These are phyloP conservation scores for Termitomyces eurrhizus DNA, from an alignment of 768 basidiomycete genomes.

Conservation along the genomic window DNA sequence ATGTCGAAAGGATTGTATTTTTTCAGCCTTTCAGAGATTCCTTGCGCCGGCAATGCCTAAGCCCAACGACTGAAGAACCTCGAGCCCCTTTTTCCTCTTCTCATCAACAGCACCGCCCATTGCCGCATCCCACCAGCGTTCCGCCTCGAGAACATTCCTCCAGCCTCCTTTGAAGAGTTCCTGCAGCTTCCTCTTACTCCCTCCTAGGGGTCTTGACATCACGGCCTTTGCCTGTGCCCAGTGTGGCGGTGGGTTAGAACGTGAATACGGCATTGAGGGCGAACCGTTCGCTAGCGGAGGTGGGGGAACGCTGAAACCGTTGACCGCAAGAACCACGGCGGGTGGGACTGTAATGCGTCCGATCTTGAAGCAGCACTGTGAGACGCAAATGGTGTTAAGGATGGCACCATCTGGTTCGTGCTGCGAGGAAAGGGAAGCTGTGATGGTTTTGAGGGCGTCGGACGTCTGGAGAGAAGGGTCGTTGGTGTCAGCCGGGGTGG, in stretches of 20 bases:
- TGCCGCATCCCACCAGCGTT: slow-evolving; percentile 69
- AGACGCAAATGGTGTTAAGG: slow-evolving; percentile 61
- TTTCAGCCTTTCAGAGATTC: slow-evolving; percentile 6
- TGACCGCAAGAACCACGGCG: slow-evolving; percentile 50
- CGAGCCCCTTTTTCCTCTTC: slow-evolving; percentile 30
- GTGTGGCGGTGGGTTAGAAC: slow-evolving; percentile 42
- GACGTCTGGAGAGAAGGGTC: slow-evolving; percentile 21
- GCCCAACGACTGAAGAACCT: slow-evolving; percentile 29
- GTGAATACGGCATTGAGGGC: slow-evolving; percentile 39
- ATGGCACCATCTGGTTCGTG: slow-evolving; percentile 52
- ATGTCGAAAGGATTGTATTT: not conserved
- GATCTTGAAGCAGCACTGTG: slow-evolving; percentile 64
- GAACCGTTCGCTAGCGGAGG: slow-evolving; percentile 12
- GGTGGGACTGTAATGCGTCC: slow-evolving; percentile 75
- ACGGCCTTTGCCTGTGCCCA: slow-evolving; percentile 38
- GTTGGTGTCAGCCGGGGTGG: slow-evolving; percentile 15
- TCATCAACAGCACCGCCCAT: slow-evolving; percentile 46
- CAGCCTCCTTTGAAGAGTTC: slow-evolving; percentile 56
- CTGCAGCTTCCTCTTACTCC: slow-evolving; percentile 36
- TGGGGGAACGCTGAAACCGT: slow-evolving; percentile 46
- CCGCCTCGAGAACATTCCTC: slow-evolving; percentile 51
- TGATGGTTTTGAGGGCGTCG: slow-evolving; percentile 28
- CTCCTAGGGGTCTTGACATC: slow-evolving; percentile 28
- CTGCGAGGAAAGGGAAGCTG: slow-evolving; percentile 25
- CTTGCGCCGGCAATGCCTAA: slow-evolving; percentile 33